Percentiles rank a stretch among this genome's conserved stretches.
Conservation (phyloP, 116 monocot species). For the Posidonia oceanica region DNA sequence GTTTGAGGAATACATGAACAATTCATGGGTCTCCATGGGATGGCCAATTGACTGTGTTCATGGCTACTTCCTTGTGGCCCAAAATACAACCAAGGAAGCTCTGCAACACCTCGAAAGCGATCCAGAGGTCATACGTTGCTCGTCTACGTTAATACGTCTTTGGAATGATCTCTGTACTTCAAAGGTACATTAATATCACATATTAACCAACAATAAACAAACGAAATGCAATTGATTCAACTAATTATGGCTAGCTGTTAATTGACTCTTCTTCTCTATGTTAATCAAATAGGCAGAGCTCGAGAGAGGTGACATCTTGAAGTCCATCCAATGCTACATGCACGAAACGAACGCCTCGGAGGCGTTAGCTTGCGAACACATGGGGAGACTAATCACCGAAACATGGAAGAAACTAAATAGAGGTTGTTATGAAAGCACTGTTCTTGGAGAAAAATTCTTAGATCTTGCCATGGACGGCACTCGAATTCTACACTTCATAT, state of each 20-base stretch:
- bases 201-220: too few relatives aligned
- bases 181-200: background rate
- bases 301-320: background rate
- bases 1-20: slow-evolving; percentile 7
- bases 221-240: too few relatives aligned
- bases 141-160: background rate
- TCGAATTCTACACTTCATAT: background rate
- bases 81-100: background rate
- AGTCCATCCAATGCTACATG: slow-evolving; percentile 5
- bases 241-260: too few relatives aligned
- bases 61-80: background rate
- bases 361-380: background rate
- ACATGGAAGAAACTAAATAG: slow-evolving; percentile 7
- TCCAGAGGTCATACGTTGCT: background rate
- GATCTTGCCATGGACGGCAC: background rate
- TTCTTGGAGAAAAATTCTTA: background rate
- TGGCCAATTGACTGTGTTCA: background rate
- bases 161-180: slow-evolving; percentile 4
- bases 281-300: background rate
- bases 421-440: background rate
- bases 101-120: background rate
- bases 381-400: background rate
- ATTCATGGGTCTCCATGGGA: background rate
- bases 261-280: background rate
- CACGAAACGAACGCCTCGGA: background rate